A percentile compares a stretch with the other conserved stretches of the same genome.
Evolutionary conservation across 805 yeast species (phyloP).

Genomic region (Torulaspora maleeae): DNA sequence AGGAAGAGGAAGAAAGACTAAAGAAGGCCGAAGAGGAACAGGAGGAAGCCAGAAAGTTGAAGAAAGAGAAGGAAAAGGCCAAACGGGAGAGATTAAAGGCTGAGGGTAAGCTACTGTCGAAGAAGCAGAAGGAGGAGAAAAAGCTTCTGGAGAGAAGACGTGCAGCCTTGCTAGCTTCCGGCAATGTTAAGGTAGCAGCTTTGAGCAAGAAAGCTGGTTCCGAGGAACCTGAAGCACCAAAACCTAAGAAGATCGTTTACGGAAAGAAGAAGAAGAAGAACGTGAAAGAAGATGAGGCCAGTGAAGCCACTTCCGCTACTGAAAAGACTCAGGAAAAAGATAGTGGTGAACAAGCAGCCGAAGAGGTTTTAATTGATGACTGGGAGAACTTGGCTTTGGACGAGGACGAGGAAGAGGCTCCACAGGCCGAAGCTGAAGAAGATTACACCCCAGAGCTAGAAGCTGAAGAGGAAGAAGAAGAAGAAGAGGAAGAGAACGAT

Average conservation of each 20-base stretch:
- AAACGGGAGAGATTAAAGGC: conserved; percentile 90
- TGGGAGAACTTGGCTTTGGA: conserved; percentile 74
- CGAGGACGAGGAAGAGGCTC: conserved; percentile 47
- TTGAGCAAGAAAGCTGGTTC: conserved; percentile 39
- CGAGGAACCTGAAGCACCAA: conserved; percentile 28
- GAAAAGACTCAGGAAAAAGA: conserved; percentile 24
- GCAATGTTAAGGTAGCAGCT: conserved; percentile 72
- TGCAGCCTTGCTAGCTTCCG: conserved; percentile 71
- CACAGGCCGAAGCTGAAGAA: conserved; percentile 23
- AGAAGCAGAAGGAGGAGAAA: conserved; percentile 92
- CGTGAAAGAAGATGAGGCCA: conserved; percentile 30
- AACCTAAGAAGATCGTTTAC: conserved; percentile 66
- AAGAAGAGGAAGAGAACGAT: conserved; percentile 29
- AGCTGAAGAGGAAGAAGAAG: conserved; percentile 34
- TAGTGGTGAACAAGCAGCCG: conserved; percentile 38
- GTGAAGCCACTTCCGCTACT: conserved; percentile 25
- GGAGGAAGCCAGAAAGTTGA: conserved; percentile 56
- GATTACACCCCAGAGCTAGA: conserved; percentile 25
- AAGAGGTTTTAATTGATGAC: conserved; percentile 67
- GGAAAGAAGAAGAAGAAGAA: conserved; percentile 61
- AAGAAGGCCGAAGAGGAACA: conserved; percentile 43
- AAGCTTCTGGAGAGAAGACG: conserved; percentile 83
- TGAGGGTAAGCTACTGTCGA: conserved; percentile 90
- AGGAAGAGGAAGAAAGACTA: conserved; percentile 48
- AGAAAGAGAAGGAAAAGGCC: conserved; percentile 81